Conservation (phyloP, 2,329 filamentous ascomycete genomes). For the Clathrospora elynae region DNA sequence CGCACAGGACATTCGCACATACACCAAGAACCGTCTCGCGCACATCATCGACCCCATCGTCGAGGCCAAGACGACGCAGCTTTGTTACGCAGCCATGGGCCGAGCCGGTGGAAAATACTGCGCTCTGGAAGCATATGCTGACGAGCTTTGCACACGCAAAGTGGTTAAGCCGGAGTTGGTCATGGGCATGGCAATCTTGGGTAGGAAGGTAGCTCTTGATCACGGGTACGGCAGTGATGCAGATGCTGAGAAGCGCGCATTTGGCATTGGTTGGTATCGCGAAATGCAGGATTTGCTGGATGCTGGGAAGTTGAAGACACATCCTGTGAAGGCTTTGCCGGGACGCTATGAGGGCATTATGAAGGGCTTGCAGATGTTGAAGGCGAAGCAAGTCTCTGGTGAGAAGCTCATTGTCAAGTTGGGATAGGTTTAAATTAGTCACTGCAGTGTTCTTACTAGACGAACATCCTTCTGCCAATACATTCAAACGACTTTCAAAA, state of each 20-base stretch:
- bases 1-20: constrained; percentile 8
- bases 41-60: constrained; percentile 23
- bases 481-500: too few species aligned
- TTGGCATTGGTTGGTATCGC: constrained; percentile 46
- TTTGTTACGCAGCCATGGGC: constrained; percentile 32
- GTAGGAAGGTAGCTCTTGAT: neutral
- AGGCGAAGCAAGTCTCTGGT: too few species aligned
- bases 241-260: neutral
- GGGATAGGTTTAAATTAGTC: too few species aligned
- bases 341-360: too few species aligned
- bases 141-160: neutral
- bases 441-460: too few species aligned
- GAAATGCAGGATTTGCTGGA: too few species aligned
- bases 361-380: too few species aligned
- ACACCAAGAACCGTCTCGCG: constrained; percentile 4
- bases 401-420: too few species aligned
- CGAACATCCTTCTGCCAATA: too few species aligned
- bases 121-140: constrained; percentile 8
- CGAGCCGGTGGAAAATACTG: constrained; percentile 25
- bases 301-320: too few species aligned
- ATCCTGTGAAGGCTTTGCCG: too few species aligned
- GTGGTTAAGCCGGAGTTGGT: constrained; percentile 1
- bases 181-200: constrained; percentile 1
- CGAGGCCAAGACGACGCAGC: constrained; percentile 21
- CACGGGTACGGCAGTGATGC: neutral